phyloP scores from a whole-genome alignment of 495 filamentous ascomycete species.

The Mytilinidion resinicola region DNA sequence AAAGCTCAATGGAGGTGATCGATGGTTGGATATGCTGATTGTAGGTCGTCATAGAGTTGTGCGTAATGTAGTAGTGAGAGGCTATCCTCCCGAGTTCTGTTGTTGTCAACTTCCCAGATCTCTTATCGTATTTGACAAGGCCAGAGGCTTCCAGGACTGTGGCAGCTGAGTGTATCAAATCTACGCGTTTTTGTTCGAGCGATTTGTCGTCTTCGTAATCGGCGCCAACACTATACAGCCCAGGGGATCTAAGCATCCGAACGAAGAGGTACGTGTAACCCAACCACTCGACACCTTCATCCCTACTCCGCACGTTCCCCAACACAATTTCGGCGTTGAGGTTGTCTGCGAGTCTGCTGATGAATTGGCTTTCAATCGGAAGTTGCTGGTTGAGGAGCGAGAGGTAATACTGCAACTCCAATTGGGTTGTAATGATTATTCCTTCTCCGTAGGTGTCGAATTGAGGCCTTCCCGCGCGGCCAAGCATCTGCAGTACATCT shows the following conservation, averaged over 20 bases:
- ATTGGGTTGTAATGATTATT: slow-evolving; percentile 95
- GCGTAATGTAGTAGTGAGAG: slow-evolving; percentile 96
- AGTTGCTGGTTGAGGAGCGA: slow-evolving; percentile 95
- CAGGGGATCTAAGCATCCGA: slow-evolving; percentile 93
- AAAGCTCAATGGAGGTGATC: slow-evolving; percentile 86
- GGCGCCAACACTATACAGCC: slow-evolving; percentile 88
- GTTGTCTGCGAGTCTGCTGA: slow-evolving; percentile 90
- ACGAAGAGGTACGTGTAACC: slow-evolving; percentile 98
- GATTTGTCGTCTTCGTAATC: slow-evolving; percentile 91
- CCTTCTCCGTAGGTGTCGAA: slow-evolving; percentile 97
- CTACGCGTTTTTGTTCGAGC: slow-evolving; percentile 92
- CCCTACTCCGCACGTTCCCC: slow-evolving; percentile 84
- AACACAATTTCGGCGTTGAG: slow-evolving; percentile 96
- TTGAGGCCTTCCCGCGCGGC: slow-evolving; percentile 90
- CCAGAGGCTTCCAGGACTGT: slow-evolving; percentile 78
- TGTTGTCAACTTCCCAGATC: slow-evolving; percentile 77
- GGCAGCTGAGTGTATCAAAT: slow-evolving; percentile 92
- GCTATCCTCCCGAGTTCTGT: slow-evolving; percentile 94
- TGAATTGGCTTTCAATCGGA: slow-evolving; percentile 93
- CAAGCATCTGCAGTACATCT: slow-evolving; percentile 97
- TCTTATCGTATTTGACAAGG: slow-evolving; percentile 91
- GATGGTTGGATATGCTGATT: slow-evolving; percentile 91
- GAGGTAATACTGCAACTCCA: slow-evolving; percentile 93
- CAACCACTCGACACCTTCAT: slow-evolving; percentile 97
- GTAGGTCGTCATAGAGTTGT: slow-evolving; percentile 94